Evolutionary conservation across 2,329 filamentous ascomycete species (phyloP).

Genomic region (Arthrocladium fulminans): DNA sequence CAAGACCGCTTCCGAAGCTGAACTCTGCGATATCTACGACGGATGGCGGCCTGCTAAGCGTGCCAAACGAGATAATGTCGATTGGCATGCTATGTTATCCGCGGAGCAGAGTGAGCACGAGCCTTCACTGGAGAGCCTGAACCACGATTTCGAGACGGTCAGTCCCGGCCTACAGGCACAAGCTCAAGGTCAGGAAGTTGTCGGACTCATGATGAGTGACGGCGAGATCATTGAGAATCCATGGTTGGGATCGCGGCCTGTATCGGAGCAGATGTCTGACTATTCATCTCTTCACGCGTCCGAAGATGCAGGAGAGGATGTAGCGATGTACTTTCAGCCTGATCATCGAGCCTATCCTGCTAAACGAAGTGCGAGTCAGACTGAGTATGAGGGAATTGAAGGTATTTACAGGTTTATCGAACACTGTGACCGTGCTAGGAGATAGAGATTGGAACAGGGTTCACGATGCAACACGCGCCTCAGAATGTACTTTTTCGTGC

Average conservation of each 20-base stretch:
- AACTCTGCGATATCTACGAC: conserved; percentile 33
- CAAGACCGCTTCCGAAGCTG: conserved; percentile 36
- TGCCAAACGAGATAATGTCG: conserved; percentile 35
- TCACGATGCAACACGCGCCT: conserved; percentile 6
- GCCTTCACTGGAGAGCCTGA: background rate
- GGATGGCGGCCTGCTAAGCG: conserved; percentile 24
- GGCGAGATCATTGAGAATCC: conserved; percentile 41
- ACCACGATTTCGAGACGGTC: conserved; percentile 3
- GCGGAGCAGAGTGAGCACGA: background rate
- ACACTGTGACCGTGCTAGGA: conserved; percentile 48
- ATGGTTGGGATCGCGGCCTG: conserved; percentile 38
- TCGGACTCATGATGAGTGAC: conserved; percentile 9
- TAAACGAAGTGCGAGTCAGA: conserved; percentile 28
- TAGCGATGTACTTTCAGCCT: conserved; percentile 20
- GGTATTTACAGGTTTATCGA: conserved; percentile 59
- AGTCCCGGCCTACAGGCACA: background rate
- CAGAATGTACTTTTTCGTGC: conserved; percentile 6
- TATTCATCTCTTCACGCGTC: conserved; percentile 49
- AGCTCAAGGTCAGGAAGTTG: conserved; percentile 2
- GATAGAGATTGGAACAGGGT: conserved; percentile 9
- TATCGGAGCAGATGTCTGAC: conserved; percentile 33
- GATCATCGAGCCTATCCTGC: conserved; percentile 14
- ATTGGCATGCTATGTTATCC: conserved; percentile 52
- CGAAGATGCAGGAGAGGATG: conserved; percentile 28
- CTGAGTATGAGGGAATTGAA: conserved; percentile 55